Percentiles rank a stretch among this genome's conserved stretches.
Evolutionary conservation across 768 basidiomycete species (phyloP).

Genomic region (Suillus cothurnatus): DNA sequence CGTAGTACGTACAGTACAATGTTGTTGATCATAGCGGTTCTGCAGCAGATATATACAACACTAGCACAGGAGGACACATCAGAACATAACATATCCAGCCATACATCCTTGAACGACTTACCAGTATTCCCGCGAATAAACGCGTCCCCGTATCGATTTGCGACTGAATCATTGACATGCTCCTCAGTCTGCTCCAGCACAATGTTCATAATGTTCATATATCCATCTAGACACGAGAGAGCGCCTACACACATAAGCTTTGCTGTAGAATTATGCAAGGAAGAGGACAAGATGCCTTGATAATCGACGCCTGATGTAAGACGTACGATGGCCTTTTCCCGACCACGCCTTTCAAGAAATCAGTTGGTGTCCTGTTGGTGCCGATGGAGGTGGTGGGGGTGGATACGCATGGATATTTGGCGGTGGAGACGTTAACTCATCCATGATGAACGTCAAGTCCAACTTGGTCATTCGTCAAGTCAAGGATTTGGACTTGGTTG

Average conservation of each 20-base stretch:
- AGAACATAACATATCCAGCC: slow-evolving; percentile 1
- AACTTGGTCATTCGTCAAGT: too few relatives aligned
- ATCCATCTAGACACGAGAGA: slow-evolving; percentile 94
- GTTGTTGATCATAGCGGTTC: slow-evolving; percentile 47
- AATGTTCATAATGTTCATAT: slow-evolving; percentile 99
- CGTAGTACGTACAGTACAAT: not conserved
- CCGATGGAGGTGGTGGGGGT: slow-evolving; percentile 50
- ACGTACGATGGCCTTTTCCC: slow-evolving; percentile 95
- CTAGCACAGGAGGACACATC: slow-evolving; percentile 34
- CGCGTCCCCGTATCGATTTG: slow-evolving; percentile 91
- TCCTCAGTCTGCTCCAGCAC: slow-evolving; percentile 98
- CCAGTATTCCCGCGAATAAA: slow-evolving; percentile 96
- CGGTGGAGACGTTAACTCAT: slow-evolving; percentile 36
- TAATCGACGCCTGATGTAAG: slow-evolving; percentile 94
- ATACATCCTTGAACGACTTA: slow-evolving; percentile 33
- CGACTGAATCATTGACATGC: slow-evolving; percentile 83
- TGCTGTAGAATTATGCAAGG: not conserved
- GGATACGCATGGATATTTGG: slow-evolving; percentile 40
- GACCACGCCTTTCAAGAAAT: slow-evolving; percentile 93
- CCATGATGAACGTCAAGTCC: slow-evolving; percentile 19
- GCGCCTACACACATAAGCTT: slow-evolving; percentile 56
- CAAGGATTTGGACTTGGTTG: slow-evolving; percentile 23
- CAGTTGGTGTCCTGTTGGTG: slow-evolving; percentile 82
- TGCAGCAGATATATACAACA: slow-evolving; percentile 78
- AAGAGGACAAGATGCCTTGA: slow-evolving; percentile 53